These are phyloP conservation scores for Bretschneidera sinensis DNA, from an alignment of 345 rosid species.

Conservation along the genomic window DNA sequence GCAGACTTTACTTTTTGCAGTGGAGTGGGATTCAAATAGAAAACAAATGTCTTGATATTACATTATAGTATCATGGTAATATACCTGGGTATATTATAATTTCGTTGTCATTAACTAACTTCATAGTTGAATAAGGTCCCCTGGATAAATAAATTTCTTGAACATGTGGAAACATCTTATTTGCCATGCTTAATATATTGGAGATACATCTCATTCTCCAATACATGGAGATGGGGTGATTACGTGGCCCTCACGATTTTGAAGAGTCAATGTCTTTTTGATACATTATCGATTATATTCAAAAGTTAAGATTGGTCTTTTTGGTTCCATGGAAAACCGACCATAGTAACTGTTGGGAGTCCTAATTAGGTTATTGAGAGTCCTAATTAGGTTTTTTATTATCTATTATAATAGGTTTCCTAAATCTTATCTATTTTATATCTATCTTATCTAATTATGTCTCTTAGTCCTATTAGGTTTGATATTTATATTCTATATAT, in stretches of 20 bases:
- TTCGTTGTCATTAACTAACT: slow-evolving; percentile 4
- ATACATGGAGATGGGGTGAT: slow-evolving; percentile 17
- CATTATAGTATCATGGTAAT: too few species aligned
- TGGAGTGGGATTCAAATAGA: too few species aligned
- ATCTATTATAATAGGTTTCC: too few species aligned
- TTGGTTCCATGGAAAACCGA: background rate
- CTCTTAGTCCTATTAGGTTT: too few species aligned
- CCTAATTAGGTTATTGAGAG: too few species aligned
- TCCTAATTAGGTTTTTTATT: too few species aligned
- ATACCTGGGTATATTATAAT: slow-evolving; percentile 14
- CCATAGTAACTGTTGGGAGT: too few species aligned
- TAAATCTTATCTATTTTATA: too few species aligned
- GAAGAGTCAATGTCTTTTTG: slow-evolving; percentile 19
- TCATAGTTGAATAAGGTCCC: slow-evolving; percentile 8
- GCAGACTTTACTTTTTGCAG: too few species aligned
- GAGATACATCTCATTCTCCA: slow-evolving; percentile 32
- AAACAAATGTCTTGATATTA: too few species aligned
- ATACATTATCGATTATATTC: background rate
- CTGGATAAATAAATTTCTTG: slow-evolving; percentile 2
- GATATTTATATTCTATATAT: too few species aligned
- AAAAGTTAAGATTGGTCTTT: background rate
- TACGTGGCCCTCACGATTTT: slow-evolving; percentile 14
- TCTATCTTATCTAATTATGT: too few species aligned
- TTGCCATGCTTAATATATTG: slow-evolving; percentile 18
- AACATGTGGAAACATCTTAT: slow-evolving; percentile 27